Evolutionary conservation across 306 rosid species (phyloP), one percentile per base, ranked within the genome.

Genomic region (Dalbergia cultrata): DNA sequence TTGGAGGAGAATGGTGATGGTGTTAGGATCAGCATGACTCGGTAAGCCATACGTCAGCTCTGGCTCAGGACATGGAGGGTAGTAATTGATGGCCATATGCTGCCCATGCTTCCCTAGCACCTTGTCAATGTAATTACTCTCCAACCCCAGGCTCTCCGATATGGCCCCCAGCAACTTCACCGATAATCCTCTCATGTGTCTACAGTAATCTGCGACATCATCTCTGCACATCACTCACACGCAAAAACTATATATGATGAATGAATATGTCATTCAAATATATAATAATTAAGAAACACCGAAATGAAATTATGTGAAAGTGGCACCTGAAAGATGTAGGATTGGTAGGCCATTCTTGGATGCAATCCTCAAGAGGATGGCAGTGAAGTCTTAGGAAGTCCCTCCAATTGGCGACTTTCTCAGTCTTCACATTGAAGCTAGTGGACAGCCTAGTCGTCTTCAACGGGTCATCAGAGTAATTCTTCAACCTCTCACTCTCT

Each of bases 41-140:
- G 99, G 99, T 58, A 95, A 52, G 0, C 97, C 99, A 47, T 89
- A 95, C 2, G 99, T 95, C 9, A 92, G 81, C 19, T 93, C 97
- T 10, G 99, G 99, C 50, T 95, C 81, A 0, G 99, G 99, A 58
- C 99, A 93, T 0, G 88, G 89, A 0, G 99, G 99, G 79, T 93
- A 95, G 41, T 86, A 95, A 63, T 95, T 95, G 2, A 95, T 83
- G 0, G 99, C 97, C 97, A 95, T 88, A 70, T 95, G 99, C 43
- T 95, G 99, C 2, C 97, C 99, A 65, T 93, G 99, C 54, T 84
- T 86, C 0, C 97, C 97, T 59, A 95, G 2, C 7, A 79, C 82
- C 3, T 75, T 65, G 57, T 81, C 74, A 17, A 93, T 86, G 85
- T 83, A 86, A n/a, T 84, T 84, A 12, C 58, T 90, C 47, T 93